These are phyloP conservation scores for Rhodotorula sp. DNA, from an alignment of 1,284 basidiomycete genomes.

Conservation along the genomic window DNA sequence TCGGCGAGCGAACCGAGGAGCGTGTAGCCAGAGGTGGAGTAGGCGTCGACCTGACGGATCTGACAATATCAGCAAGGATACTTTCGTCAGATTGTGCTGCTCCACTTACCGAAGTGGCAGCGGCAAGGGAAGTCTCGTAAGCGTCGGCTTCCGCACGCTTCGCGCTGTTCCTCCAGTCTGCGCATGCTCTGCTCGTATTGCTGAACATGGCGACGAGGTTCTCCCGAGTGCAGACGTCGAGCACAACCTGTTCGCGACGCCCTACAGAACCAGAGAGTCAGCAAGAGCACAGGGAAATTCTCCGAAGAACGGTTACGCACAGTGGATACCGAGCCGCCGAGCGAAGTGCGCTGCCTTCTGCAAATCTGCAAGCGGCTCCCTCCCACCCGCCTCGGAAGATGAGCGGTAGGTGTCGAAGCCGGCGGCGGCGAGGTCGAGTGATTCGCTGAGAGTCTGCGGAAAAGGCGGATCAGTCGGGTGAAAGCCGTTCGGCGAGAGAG, in stretches of 20 bases:
- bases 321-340: background rate
- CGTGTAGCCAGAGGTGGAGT: conserved; percentile 29
- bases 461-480: background rate
- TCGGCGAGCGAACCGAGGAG: conserved; percentile 31
- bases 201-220: conserved; percentile 1
- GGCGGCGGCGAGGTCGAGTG: background rate
- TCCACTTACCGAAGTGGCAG: background rate
- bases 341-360: background rate
- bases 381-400: too few relatives aligned
- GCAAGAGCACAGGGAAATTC: background rate
- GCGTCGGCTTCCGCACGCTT: background rate
- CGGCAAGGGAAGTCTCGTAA: background rate
- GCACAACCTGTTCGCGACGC: background rate
- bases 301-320: background rate
- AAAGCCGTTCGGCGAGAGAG: too few relatives aligned
- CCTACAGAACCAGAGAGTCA: background rate
- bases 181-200: background rate
- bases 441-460: background rate
- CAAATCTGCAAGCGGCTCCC: background rate
- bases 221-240: background rate
- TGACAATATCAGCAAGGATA: background rate
- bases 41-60: conserved; percentile 11
- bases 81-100: background rate
- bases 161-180: background rate
- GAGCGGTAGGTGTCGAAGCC: too few relatives aligned